These are phyloP conservation scores for Salix arbutifolia DNA, from an alignment of 345 rosid genomes.

Conservation along the genomic window DNA sequence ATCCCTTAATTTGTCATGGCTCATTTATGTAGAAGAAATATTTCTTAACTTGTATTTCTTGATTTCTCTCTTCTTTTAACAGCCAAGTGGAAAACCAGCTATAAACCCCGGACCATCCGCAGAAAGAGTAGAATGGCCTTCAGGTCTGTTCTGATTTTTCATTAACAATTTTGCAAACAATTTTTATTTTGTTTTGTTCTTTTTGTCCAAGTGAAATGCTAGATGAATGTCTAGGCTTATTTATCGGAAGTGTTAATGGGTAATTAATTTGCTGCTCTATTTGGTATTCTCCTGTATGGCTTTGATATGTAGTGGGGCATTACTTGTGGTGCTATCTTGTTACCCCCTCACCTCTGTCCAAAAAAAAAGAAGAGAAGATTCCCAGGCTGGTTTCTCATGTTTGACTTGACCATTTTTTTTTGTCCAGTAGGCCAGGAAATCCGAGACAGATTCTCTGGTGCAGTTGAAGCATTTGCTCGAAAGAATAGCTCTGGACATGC, in stretches of 20 bases:
- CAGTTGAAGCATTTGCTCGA: conserved; percentile 67
- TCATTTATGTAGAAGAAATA: neutral
- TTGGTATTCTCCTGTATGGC: neutral
- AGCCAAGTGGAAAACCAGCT: conserved; percentile 47
- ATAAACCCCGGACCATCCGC: conserved; percentile 44
- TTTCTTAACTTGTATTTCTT: neutral
- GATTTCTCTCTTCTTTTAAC: conserved; percentile 19
- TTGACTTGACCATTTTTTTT: conserved; percentile 16
- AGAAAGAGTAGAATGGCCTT: conserved; percentile 45
- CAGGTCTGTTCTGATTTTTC: conserved; percentile 30
- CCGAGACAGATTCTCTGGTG: conserved; percentile 61
- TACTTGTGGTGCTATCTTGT: neutral
- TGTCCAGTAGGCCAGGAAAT: conserved; percentile 50
- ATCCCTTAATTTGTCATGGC: neutral
- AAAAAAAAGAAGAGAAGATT: neutral
- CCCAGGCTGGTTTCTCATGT: neutral
- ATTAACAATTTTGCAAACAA: neutral
- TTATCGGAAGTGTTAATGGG: neutral
- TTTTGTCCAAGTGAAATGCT: neutral
- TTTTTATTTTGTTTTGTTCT: neutral
- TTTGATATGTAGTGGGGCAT: neutral
- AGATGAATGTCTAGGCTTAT: neutral
- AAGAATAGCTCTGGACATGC: conserved; percentile 43
- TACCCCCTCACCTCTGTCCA: neutral
- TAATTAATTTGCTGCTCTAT: neutral